Percentiles rank a stretch among this genome's conserved stretches.
phyloP scores from a whole-genome alignment of 768 basidiomycete species.

The Amanita fuliginea region DNA sequence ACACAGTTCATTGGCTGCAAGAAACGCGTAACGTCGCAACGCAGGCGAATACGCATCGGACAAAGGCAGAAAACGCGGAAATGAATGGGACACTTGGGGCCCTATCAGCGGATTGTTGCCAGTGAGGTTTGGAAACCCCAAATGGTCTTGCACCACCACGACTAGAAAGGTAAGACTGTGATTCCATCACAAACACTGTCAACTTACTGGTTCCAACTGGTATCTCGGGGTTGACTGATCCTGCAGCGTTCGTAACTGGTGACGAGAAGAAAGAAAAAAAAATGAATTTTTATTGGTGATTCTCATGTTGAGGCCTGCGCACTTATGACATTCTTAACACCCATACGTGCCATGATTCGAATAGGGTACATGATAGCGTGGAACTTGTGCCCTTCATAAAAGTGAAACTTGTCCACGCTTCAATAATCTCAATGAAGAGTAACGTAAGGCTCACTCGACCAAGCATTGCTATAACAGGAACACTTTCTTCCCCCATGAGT shows the following conservation, averaged over 20 bases:
- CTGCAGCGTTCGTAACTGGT: slow-evolving; percentile 82
- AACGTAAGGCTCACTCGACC: slow-evolving; percentile 47
- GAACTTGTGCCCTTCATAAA: slow-evolving; percentile 75
- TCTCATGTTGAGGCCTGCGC: not conserved
- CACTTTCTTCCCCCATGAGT: slow-evolving; percentile 49
- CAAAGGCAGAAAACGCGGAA: slow-evolving; percentile 73
- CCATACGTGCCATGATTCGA: slow-evolving; percentile 66
- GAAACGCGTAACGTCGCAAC: slow-evolving; percentile 64
- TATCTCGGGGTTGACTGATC: slow-evolving; percentile 63
- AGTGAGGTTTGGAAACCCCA: slow-evolving; percentile 68
- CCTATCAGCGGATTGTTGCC: slow-evolving; percentile 77
- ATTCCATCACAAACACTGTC: not conserved
- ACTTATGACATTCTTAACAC: slow-evolving; percentile 71
- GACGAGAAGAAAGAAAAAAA: not conserved
- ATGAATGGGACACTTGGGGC: slow-evolving; percentile 41
- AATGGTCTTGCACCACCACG: slow-evolving; percentile 75
- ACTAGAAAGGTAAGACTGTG: slow-evolving; percentile 32
- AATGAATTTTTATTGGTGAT: not conserved
- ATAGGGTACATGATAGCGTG: slow-evolving; percentile 68
- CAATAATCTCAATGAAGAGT: not conserved
- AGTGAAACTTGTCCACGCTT: slow-evolving; percentile 49
- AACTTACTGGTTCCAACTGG: slow-evolving; percentile 71
- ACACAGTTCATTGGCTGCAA: slow-evolving; percentile 52
- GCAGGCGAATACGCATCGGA: slow-evolving; percentile 72
- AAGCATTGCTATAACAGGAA: slow-evolving; percentile 84